These are phyloP conservation scores for Aspergillus luchuensis DNA, from an alignment of 2,329 filamentous ascomycete species.

Conservation along the genomic window DNA sequence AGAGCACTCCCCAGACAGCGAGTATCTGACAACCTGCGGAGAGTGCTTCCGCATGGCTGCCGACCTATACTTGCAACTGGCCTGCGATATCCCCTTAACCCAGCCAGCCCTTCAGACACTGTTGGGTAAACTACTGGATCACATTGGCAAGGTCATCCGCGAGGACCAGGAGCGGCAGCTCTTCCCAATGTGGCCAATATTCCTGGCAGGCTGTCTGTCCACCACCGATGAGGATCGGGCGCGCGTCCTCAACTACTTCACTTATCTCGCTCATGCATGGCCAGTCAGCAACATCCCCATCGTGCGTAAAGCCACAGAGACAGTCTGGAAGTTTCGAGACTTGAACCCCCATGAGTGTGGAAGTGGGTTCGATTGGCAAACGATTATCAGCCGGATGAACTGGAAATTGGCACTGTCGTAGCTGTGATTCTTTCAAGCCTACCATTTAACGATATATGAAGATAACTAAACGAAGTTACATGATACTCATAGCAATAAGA, in stretches of 20 bases:
- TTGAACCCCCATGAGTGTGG: neutral
- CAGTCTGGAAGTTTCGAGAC: conserved; percentile 3
- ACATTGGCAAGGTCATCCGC: conserved; percentile 1
- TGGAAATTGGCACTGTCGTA: conserved; percentile 7
- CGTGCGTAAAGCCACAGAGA: conserved; percentile 1
- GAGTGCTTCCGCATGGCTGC: conserved; percentile 3
- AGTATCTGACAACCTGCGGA: conserved; percentile 1
- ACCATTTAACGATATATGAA: neutral
- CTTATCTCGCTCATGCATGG: conserved; percentile 2
- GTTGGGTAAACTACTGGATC: neutral
- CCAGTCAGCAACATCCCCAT: neutral
- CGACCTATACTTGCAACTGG: neutral
- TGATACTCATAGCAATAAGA: no score
- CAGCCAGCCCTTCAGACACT: neutral
- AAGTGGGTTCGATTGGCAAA: conserved; percentile 4
- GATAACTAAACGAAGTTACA: no score
- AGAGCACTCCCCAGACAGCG: neutral
- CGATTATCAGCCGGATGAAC: conserved; percentile 1
- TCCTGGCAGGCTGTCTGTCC: neutral
- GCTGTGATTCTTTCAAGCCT: neutral
- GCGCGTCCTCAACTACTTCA: conserved; percentile 3
- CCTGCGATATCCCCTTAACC: neutral
- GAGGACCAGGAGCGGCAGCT: conserved; percentile 6
- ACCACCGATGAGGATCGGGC: neutral
- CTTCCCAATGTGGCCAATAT: conserved; percentile 7